Conservation (phyloP, 1,284 basidiomycete genomes). For the Exsudoporus floridanus region DNA sequence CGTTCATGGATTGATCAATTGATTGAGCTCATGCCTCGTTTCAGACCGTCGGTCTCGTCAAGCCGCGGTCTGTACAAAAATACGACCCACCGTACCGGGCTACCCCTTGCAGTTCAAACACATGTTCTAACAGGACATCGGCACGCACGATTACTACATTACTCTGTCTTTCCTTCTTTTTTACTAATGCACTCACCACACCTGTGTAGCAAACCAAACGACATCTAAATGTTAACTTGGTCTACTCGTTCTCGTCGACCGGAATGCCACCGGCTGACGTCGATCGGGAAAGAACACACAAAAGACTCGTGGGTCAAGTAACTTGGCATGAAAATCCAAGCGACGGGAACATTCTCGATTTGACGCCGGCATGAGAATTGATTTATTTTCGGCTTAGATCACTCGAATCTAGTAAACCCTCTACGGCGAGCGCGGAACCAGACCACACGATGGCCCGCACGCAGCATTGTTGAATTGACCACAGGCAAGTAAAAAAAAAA, state of each 20-base stretch:
- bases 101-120: background rate
- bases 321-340: background rate
- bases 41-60: background rate
- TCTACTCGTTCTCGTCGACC: background rate
- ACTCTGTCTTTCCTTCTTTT: background rate
- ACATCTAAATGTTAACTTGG: background rate
- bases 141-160: background rate
- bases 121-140: background rate
- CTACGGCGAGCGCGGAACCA: background rate
- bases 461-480: background rate
- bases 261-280: background rate
- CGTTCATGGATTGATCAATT: background rate
- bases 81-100: background rate
- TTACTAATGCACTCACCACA: background rate
- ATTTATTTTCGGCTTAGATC: background rate
- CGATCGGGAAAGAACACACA: background rate
- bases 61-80: background rate
- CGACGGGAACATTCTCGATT: constrained; percentile 11
- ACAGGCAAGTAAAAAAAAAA: background rate
- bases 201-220: background rate
- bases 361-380: constrained; percentile 12
- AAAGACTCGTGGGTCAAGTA: background rate
- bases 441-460: background rate
- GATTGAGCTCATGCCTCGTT: background rate
- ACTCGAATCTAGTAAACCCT: constrained; percentile 11